Percentiles rank a stretch among this genome's conserved stretches.
phyloP scores from a whole-genome alignment of 2,329 filamentous ascomycete genomes.

The Cordyceps cateniannulata region DNA sequence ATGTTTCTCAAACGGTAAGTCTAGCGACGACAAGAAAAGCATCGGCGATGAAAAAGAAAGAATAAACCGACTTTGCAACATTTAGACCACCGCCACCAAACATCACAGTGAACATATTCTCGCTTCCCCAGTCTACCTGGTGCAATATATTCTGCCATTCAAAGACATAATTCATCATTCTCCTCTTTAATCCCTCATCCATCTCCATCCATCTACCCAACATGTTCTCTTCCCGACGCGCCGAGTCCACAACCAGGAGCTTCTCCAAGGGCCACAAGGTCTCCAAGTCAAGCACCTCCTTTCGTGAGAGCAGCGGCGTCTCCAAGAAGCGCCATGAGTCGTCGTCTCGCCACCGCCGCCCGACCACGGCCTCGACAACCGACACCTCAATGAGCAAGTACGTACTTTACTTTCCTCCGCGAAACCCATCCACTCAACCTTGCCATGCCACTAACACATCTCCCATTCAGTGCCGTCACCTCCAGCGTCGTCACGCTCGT shows the following conservation, averaged over 20 bases:
- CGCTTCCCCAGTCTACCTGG: neutral
- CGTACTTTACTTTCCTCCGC: constrained; percentile 18
- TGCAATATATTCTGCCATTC: neutral
- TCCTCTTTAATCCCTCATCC: neutral
- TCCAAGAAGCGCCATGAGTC: constrained; percentile 50
- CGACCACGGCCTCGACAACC: constrained; percentile 40
- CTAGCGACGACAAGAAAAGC: neutral
- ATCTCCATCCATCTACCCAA: neutral
- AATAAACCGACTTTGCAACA: neutral
- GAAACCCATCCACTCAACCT: neutral
- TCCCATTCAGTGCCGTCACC: constrained; percentile 41
- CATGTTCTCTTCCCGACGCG: constrained; percentile 43
- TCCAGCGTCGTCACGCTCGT: constrained; percentile 73
- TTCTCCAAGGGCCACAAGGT: constrained; percentile 46
- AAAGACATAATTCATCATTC: neutral
- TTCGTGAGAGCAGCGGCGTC: constrained; percentile 46
- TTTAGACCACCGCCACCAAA: no score
- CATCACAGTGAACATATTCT: neutral
- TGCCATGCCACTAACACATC: constrained; percentile 2
- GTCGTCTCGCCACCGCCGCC: constrained; percentile 33
- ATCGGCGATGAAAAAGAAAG: neutral
- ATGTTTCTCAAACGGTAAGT: constrained; percentile 1
- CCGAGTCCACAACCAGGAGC: constrained; percentile 41
- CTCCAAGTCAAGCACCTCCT: constrained; percentile 46
- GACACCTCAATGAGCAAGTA: constrained; percentile 40